phyloP scores from a whole-genome alignment of 75 land plant species.

The Adiantum capillusveneris region DNA sequence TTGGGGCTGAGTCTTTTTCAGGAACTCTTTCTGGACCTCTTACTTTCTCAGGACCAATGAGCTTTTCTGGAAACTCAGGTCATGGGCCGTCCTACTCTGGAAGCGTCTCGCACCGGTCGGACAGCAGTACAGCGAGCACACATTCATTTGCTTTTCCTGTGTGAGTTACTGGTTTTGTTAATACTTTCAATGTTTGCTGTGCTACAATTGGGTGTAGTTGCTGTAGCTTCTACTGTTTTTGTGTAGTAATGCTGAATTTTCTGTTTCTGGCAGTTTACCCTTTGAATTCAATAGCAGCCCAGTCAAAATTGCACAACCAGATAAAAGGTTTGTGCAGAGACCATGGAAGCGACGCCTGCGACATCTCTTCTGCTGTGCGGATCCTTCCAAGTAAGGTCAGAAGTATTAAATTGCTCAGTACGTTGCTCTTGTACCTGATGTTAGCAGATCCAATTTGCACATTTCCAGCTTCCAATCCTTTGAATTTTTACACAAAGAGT shows the following conservation, averaged over 20 bases:
- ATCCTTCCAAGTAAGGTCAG: too few relatives aligned
- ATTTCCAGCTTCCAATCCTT: too few relatives aligned
- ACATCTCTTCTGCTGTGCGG: slow-evolving; percentile 32
- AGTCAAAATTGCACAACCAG: slow-evolving; percentile 72
- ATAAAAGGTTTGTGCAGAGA: slow-evolving; percentile 32
- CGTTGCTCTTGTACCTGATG: too few relatives aligned
- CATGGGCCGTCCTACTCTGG: slow-evolving; percentile 57
- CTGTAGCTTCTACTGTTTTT: too few relatives aligned
- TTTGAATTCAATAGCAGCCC: slow-evolving; percentile 84
- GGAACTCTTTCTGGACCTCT: slow-evolving; percentile 7
- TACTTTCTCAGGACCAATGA: background rate
- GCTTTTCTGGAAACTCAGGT: slow-evolving; percentile 18
- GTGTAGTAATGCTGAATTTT: background rate
- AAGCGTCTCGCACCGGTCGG: slow-evolving; percentile 68
- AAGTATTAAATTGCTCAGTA: too few relatives aligned
- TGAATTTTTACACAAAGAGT: too few relatives aligned
- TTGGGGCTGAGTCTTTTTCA: background rate
- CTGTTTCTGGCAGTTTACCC: slow-evolving; percentile 43
- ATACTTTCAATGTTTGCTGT: background rate
- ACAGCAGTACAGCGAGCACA: slow-evolving; percentile 78
- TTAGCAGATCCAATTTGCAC: too few relatives aligned
- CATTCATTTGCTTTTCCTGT: slow-evolving; percentile 85
- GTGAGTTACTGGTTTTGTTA: slow-evolving; percentile 27
- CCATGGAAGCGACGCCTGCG: slow-evolving; percentile 22
- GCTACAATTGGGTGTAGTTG: too few relatives aligned